Conservation (phyloP, 768 basidiomycete species). For the Asterophora lycoperdoides region DNA sequence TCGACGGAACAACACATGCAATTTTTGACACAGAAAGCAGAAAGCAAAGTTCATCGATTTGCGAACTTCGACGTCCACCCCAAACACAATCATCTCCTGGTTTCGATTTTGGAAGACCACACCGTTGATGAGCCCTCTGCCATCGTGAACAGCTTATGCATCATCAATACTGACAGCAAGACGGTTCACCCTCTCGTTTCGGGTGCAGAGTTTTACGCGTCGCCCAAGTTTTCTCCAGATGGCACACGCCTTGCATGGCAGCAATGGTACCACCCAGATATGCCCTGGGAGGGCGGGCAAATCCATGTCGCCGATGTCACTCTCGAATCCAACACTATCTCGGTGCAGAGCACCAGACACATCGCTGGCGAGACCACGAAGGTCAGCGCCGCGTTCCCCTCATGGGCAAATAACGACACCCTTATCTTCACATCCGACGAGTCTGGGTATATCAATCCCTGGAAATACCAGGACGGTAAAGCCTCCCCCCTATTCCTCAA, state of each 20-base stretch:
- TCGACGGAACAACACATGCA: no score
- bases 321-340: constrained; percentile 22
- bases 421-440: constrained; percentile 64
- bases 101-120: constrained; percentile 70
- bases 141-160: constrained; percentile 52
- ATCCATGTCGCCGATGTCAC: constrained; percentile 43
- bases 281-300: constrained; percentile 25
- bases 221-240: constrained; percentile 28
- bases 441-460: constrained; percentile 68
- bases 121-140: constrained; percentile 46
- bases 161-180: constrained; percentile 48
- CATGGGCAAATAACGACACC: constrained; percentile 52
- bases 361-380: constrained; percentile 50
- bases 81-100: constrained; percentile 44
- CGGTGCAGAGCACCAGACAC: constrained; percentile 32
- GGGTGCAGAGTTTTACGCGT: constrained; percentile 73
- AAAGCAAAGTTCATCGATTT: constrained; percentile 51
- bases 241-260: constrained; percentile 23
- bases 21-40: constrained; percentile 38
- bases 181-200: constrained; percentile 40
- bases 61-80: constrained; percentile 63
- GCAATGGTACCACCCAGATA: constrained; percentile 26
- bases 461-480: constrained; percentile 37
- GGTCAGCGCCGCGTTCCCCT: constrained; percentile 55
- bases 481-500: constrained; percentile 35